Conservation (phyloP, 768 basidiomycete species). For the Collybia nuda region DNA sequence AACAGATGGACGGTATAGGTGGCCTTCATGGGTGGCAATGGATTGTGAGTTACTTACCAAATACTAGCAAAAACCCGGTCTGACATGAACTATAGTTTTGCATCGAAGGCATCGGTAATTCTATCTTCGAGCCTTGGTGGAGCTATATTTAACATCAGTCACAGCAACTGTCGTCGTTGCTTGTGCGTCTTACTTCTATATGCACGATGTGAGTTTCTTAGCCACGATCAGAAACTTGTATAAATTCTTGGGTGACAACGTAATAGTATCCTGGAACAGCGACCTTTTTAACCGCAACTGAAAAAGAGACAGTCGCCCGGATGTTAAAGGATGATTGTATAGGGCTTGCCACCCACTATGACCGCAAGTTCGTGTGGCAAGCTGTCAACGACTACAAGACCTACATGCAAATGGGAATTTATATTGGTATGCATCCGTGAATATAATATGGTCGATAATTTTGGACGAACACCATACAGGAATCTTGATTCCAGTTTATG, state of each 20-base stretch:
- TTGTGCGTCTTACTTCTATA: conserved; percentile 44
- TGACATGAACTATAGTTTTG: conserved; percentile 32
- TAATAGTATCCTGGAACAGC: conserved; percentile 58
- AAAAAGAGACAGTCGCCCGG: conserved; percentile 36
- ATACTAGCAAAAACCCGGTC: background rate
- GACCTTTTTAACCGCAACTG: conserved; percentile 46
- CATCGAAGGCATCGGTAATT: conserved; percentile 40
- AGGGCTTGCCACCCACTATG: conserved; percentile 43
- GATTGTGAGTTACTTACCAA: conserved; percentile 35
- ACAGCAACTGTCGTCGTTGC: conserved; percentile 39
- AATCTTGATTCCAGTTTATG: conserved; percentile 43
- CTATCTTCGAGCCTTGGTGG: background rate
- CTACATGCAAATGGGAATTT: conserved; percentile 37
- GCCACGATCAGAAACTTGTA: background rate
- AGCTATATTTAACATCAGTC: background rate
- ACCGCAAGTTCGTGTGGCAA: conserved; percentile 46
- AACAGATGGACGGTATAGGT: conserved; percentile 40
- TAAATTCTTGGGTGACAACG: background rate
- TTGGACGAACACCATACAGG: conserved; percentile 12
- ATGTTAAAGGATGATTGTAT: conserved; percentile 45
- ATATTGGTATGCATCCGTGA: conserved; percentile 32
- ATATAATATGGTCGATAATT: background rate
- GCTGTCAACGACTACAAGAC: conserved; percentile 48
- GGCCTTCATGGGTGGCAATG: conserved; percentile 46
- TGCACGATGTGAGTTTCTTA: conserved; percentile 45